These are phyloP conservation scores for Solanum habrochaites DNA, from an alignment of 257 asterid species.

Conservation along the genomic window DNA sequence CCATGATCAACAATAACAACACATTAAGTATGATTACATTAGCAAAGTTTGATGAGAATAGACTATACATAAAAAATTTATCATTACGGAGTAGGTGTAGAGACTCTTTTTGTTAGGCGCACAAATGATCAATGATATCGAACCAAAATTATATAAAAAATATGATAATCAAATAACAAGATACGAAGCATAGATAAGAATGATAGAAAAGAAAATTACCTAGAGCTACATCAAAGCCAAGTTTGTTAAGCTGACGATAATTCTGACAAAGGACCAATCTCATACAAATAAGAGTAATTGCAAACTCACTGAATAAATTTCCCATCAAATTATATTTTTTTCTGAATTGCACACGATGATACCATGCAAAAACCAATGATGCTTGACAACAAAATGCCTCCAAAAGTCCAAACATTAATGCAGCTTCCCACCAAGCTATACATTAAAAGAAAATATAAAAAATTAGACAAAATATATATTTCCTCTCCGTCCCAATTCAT, in stretches of 20 bases:
- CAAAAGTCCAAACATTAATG: not conserved
- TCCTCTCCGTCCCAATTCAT: not conserved
- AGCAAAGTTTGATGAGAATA: not conserved
- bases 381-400: not conserved
- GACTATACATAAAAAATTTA: too few species aligned
- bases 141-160: not conserved
- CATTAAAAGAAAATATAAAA: not conserved
- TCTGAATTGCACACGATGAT: slow-evolving; percentile 10
- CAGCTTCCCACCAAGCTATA: slow-evolving; percentile 17
- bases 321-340: slow-evolving; percentile 1
- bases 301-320: not conserved
- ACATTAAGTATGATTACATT: not conserved
- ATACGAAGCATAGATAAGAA: not conserved
- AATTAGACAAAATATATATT: not conserved
- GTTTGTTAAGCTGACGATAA: slow-evolving; percentile 7
- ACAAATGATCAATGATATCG: not conserved
- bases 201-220: not conserved
- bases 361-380: not conserved
- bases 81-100: too few species aligned
- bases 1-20: not conserved
- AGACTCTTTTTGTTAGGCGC: not conserved
- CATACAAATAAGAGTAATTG: slow-evolving; percentile 1
- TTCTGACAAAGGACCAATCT: slow-evolving; percentile 9
- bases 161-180: not conserved
- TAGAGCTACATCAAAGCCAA: slow-evolving; percentile 6